A percentile compares a stretch with the other conserved stretches of the same genome.
phyloP scores from a whole-genome alignment of 257 asterid genomes.

The Fraxinus pennsylvanica region DNA sequence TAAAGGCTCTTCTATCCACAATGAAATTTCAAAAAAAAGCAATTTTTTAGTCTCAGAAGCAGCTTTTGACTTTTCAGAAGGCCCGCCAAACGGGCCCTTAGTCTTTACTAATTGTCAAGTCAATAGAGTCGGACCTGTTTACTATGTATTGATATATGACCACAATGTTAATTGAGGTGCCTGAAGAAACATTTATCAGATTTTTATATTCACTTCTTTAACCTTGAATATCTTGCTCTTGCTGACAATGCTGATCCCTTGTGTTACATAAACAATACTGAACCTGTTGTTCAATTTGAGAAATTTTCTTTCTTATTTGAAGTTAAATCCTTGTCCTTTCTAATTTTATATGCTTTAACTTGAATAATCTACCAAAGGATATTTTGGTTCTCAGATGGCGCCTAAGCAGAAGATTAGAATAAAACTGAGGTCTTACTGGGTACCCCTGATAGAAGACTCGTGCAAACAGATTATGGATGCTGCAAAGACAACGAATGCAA shows the following conservation, averaged over 20 bases:
- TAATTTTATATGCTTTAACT: neutral
- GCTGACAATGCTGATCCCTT: neutral
- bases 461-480: slow-evolving; percentile 98
- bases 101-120: neutral
- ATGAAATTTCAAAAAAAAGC: too few species aligned
- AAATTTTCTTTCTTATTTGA: neutral
- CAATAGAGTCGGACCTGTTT: neutral
- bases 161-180: neutral
- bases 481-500: slow-evolving; percentile 81
- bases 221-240: neutral
- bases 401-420: slow-evolving; percentile 96
- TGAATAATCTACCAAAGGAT: slow-evolving; percentile 3
- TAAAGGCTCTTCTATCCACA: too few species aligned
- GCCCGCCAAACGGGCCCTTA: too few species aligned
- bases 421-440: slow-evolving; percentile 93
- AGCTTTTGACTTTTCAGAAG: too few species aligned
- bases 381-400: slow-evolving; percentile 49
- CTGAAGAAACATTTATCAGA: neutral
- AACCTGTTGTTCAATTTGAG: neutral
- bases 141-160: neutral
- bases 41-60: too few species aligned
- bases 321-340: neutral
- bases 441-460: slow-evolving; percentile 87
- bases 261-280: neutral
- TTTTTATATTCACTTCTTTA: neutral